phyloP scores from a whole-genome alignment of 352 stramenopile species.

The Globisporangium viniferum region DNA sequence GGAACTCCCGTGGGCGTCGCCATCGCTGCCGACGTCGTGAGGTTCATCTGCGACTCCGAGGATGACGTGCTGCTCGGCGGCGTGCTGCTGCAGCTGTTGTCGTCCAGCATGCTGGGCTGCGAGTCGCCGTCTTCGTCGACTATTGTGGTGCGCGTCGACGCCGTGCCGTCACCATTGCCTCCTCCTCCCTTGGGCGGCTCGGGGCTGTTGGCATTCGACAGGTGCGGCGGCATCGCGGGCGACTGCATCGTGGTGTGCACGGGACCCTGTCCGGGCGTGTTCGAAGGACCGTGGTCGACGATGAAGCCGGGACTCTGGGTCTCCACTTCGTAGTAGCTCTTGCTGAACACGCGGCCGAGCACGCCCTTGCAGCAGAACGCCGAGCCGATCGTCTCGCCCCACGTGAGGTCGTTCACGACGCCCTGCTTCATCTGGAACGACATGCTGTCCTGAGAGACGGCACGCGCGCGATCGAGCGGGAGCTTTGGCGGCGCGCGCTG shows the following conservation, averaged over 20 bases:
- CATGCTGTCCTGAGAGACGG: constrained; percentile 61
- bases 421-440: constrained; percentile 54
- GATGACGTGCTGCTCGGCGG: constrained; percentile 34
- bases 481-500: constrained; percentile 42
- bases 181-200: constrained; percentile 9
- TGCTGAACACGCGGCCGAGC: constrained; percentile 47
- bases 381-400: constrained; percentile 51
- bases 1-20: constrained; percentile 13
- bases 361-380: constrained; percentile 71
- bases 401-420: constrained; percentile 48
- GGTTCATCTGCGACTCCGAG: constrained; percentile 14
- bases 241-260: constrained; percentile 47
- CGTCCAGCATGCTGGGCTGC: constrained; percentile 30
- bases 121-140: constrained; percentile 28
- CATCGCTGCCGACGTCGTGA: constrained; percentile 8
- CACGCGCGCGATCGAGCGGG: constrained; percentile 48
- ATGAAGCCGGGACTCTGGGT: constrained; percentile 71
- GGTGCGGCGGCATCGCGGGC: constrained; percentile 38
- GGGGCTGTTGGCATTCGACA: constrained; percentile 38
- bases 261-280: constrained; percentile 59
- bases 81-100: constrained; percentile 37
- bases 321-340: constrained; percentile 82
- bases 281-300: constrained; percentile 40
- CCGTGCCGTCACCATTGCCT: background rate
- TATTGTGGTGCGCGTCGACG: constrained; percentile 18